These are phyloP conservation scores for Phlyctochytrium planicorne DNA, from an alignment of 192 early-diverging fungal species.

Conservation along the genomic window DNA sequence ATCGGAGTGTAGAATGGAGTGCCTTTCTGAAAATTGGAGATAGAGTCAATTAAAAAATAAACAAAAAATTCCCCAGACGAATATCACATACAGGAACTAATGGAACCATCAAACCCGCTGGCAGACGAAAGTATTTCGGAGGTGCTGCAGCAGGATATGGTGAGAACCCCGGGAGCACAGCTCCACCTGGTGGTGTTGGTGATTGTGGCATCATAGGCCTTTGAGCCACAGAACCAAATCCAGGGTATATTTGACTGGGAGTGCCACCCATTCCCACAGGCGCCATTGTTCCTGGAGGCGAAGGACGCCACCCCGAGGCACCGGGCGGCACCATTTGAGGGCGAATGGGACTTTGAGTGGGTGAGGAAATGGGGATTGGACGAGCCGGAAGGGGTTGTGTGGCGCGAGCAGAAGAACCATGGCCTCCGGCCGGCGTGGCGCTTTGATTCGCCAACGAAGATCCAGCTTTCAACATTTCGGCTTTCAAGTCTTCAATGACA, in stretches of 20 bases:
- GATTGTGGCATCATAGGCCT: too few relatives aligned
- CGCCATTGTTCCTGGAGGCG: background rate
- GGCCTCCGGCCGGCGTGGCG: background rate
- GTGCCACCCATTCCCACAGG: background rate
- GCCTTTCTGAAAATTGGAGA: background rate
- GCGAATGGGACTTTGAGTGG: background rate
- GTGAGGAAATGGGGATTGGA: background rate
- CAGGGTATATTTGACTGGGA: background rate
- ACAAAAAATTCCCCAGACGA: background rate
- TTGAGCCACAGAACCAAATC: background rate
- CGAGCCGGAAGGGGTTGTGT: background rate
- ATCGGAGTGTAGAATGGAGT: background rate
- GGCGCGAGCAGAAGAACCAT: background rate
- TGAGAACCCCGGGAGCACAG: background rate
- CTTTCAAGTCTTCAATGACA: background rate
- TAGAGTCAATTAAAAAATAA: background rate
- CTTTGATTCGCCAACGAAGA: too few relatives aligned
- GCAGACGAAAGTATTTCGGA: background rate
- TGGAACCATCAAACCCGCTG: background rate
- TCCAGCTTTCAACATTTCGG: background rate
- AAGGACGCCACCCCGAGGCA: background rate
- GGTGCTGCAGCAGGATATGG: background rate
- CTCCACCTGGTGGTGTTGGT: background rate
- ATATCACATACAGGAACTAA: too few relatives aligned
- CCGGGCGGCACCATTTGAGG: background rate